Conservation (phyloP, 2,329 filamentous ascomycete species). For the Arthroderma sp. region DNA sequence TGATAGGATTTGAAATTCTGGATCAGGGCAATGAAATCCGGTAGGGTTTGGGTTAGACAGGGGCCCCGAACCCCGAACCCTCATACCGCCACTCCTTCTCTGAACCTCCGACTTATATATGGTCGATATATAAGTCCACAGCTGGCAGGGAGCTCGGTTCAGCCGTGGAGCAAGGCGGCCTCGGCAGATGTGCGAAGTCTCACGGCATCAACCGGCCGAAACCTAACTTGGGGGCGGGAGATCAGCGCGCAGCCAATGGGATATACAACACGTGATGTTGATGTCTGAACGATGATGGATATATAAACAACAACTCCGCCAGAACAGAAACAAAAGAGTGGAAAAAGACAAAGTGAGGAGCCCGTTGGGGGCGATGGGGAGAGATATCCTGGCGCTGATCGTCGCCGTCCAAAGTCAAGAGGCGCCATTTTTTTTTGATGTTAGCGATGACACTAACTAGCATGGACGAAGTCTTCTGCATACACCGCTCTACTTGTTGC, state of each 20-base stretch:
- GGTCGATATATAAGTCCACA: neutral
- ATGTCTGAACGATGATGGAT: neutral
- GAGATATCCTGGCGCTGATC: neutral
- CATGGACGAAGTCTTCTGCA: neutral
- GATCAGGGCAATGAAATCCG: neutral
- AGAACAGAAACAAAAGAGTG: neutral
- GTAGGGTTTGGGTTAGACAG: neutral
- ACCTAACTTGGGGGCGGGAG: neutral
- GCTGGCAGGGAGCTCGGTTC: neutral
- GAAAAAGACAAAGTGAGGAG: neutral
- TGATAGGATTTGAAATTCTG: no score
- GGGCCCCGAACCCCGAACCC: neutral
- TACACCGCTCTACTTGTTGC: neutral
- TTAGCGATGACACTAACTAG: neutral
- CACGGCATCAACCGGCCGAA: neutral
- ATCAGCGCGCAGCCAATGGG: neutral
- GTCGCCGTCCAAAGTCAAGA: neutral
- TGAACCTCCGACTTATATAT: no score
- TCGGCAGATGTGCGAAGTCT: neutral
- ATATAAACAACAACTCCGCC: neutral
- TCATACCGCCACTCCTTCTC: no score
- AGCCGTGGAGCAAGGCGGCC: neutral
- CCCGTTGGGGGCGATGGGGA: neutral
- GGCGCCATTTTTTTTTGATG: neutral
- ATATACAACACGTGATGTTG: neutral